Base-by-base conservation (phyloP, 2,329 filamentous ascomycete species). In the Lecanosticta acicola region DNA sequence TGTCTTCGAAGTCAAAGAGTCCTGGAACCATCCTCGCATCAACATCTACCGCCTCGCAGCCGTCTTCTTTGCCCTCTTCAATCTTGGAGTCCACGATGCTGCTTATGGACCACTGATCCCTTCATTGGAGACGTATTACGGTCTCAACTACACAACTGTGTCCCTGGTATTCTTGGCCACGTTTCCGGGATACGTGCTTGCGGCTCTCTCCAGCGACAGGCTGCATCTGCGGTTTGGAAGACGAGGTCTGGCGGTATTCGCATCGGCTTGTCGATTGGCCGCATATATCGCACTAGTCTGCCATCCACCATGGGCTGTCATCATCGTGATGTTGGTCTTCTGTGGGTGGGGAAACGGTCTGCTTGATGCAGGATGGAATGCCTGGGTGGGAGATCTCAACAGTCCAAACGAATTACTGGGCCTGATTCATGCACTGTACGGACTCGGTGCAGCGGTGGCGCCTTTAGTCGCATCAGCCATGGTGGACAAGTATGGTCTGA, bases 341-440 rank as follows among this genome's bases (percentile, higher is more conserved):
- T 73, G 77, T 2, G 83, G 82, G 1, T 79, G 84, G 42, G 84
- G 83, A 1, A 85, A 81, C 59, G 84, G 84, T 3, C 66, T 86
- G 5, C 72, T 78, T 35, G 81, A 79, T 52, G 74, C 75, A 0
- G 75, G 73, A 3, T 78, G 75, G 68, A 76, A 74, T 56, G 73
- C 74, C 0, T 78, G 73, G 72, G 70, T 78, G 14, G 85, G 84
- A 8, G 83, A 83, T 57, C 84, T 89, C 78, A 73, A 77, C n/a
- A 76, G 78, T 46, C 77, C 83, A 9, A 87, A 88, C 59, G 79
- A 87, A 58, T 69, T 88, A 1, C 73, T 86, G 2, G 84, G 84
- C 1, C 71, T 87, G 43, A 64, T 87, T 18, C 84, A 87, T 60
- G 80, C 77, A 1, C 76, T 77, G n/a, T 88, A 86, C 57, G 83